A percentile compares a stretch with the other conserved stretches of the same genome.
Conservation (phyloP, 2,329 filamentous ascomycete genomes). For the Exophiala sideris region DNA sequence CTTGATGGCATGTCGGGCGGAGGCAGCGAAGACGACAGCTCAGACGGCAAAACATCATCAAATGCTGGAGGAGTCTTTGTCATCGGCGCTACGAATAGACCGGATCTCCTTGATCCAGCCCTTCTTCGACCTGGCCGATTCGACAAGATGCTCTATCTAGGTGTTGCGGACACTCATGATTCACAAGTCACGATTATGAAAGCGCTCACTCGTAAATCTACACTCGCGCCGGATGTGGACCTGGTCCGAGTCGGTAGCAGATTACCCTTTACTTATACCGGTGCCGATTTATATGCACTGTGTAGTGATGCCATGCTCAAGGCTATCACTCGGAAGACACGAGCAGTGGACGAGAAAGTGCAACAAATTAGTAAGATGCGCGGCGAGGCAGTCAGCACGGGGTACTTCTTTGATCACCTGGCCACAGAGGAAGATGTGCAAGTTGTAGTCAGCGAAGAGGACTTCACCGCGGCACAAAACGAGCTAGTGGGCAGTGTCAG, state of each 20-base stretch:
- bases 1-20: slow-evolving; percentile 96
- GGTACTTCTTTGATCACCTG: slow-evolving; percentile 93
- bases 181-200: slow-evolving; percentile 95
- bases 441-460: slow-evolving; percentile 83
- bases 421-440: slow-evolving; percentile 77
- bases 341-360: slow-evolving; percentile 79
- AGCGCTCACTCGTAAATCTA: slow-evolving; percentile 92
- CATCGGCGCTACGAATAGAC: slow-evolving; percentile 92
- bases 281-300: slow-evolving; percentile 93
- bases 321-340: slow-evolving; percentile 87
- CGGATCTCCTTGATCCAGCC: slow-evolving; percentile 87
- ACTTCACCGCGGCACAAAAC: slow-evolving; percentile 75
- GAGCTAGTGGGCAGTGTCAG: slow-evolving; percentile 95
- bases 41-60: slow-evolving; percentile 44
- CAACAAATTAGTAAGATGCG: slow-evolving; percentile 50
- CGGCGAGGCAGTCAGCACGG: slow-evolving; percentile 66
- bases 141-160: slow-evolving; percentile 97
- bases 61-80: slow-evolving; percentile 81
- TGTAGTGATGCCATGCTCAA: slow-evolving; percentile 99
- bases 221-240: slow-evolving; percentile 73
- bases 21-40: slow-evolving; percentile 48
- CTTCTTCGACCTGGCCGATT: slow-evolving; percentile 86
- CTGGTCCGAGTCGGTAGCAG: slow-evolving; percentile 69
- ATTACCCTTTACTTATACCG: slow-evolving; percentile 93
- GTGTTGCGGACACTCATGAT: slow-evolving; percentile 92